These are phyloP conservation scores for Peronospora belbahrii DNA, from an alignment of 352 stramenopile species.

Conservation along the genomic window DNA sequence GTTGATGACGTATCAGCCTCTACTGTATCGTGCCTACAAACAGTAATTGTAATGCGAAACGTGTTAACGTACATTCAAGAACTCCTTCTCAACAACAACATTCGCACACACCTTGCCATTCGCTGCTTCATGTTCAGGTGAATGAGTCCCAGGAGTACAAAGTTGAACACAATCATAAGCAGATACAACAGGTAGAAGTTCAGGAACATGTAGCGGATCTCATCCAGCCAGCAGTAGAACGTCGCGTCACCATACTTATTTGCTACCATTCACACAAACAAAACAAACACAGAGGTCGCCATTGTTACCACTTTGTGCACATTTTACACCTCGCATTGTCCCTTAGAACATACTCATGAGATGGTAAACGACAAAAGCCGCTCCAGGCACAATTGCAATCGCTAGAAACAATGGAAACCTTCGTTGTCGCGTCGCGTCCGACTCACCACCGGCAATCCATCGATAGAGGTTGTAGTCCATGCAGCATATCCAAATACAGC, in stretches of 20 bases:
- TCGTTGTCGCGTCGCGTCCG: constrained; percentile 50
- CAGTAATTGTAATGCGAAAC: neutral
- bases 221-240: constrained; percentile 77
- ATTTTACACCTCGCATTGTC: neutral
- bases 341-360: constrained; percentile 29
- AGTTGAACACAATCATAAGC: constrained; percentile 62
- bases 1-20: constrained; percentile 59
- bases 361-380: constrained; percentile 48
- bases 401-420: constrained; percentile 50
- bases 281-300: neutral
- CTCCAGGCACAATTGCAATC: constrained; percentile 43
- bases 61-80: neutral
- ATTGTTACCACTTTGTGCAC: neutral
- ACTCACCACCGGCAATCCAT: constrained; percentile 70
- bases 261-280: constrained; percentile 17
- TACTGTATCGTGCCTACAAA: constrained; percentile 43
- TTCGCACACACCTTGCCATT: constrained; percentile 30
- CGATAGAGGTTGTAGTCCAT: constrained; percentile 79
- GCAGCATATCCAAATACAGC: constrained; percentile 67
- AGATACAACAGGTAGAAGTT: constrained; percentile 77
- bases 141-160: constrained; percentile 54
- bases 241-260: constrained; percentile 67
- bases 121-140: constrained; percentile 60
- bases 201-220: constrained; percentile 56
- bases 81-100: neutral